Evolutionary conservation across 495 filamentous ascomycete species (phyloP).

Genomic region (Friedmanniomyces endolithicus): DNA sequence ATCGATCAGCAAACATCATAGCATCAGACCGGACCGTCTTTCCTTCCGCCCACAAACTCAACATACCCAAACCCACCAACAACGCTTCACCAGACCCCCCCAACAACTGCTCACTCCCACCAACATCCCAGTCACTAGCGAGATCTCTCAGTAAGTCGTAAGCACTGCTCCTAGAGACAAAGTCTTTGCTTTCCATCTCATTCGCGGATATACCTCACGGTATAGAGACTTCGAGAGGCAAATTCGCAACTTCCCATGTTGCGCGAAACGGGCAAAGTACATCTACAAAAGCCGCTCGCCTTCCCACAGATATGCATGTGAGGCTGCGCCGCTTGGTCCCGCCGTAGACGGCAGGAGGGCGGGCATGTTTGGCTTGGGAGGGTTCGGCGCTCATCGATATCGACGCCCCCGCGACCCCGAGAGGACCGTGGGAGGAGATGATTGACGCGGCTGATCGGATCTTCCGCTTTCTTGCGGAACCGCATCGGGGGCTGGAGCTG

Average conservation of each 20-base stretch:
- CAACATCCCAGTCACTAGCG: constrained; percentile 22
- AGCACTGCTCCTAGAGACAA: constrained; percentile 31
- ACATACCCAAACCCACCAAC: neutral
- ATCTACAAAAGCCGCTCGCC: constrained; percentile 34
- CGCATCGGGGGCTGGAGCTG: constrained; percentile 15
- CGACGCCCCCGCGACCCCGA: constrained; percentile 11
- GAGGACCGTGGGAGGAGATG: constrained; percentile 21
- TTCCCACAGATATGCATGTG: constrained; percentile 7
- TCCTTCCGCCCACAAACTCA: neutral
- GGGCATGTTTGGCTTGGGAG: constrained; percentile 11
- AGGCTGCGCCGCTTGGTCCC: constrained; percentile 6
- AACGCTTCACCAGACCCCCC: constrained; percentile 3
- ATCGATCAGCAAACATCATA: constrained; percentile 1
- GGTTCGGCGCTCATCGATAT: constrained; percentile 28
- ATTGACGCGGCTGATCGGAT: constrained; percentile 31
- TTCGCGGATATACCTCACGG: too few species aligned
- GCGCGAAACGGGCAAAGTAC: constrained; percentile 31
- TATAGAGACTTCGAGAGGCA: constrained; percentile 12
- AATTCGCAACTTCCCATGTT: neutral
- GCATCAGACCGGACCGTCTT: neutral
- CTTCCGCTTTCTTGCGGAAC: constrained; percentile 18
- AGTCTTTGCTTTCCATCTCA: constrained; percentile 32
- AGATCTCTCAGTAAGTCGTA: constrained; percentile 49
- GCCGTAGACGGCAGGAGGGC: neutral
- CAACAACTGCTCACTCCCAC: neutral